Evolutionary conservation across 345 rosid genomes (phyloP), one percentile per base, ranked within the genome.

Genomic region (Boechera retrofracta): DNA sequence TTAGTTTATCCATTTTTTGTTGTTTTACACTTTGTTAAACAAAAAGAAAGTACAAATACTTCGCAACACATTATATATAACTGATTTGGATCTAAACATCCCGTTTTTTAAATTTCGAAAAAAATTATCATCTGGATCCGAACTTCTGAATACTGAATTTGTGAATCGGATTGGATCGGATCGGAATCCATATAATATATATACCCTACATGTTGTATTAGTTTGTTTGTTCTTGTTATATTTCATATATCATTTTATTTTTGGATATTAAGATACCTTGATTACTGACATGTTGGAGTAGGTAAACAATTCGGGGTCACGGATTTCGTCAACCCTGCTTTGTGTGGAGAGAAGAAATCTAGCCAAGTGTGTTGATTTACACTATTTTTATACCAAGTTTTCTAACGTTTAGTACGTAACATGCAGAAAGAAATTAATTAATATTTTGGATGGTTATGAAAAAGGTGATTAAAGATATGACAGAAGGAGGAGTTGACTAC

Each of bases 401-500:
- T 24, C 13, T 13, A 2, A 10, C 13, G 13, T 61, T 2, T 45
- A 39, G 26, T 8, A 35, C 11, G 1, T 5, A 65, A 48, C 69
- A 28, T 12, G 44, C 28, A 1, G 7, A 32, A 33, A 8, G 0
- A 31, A 41, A 41, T 1, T 2, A 42, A n/a, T 48, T 61, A 41
- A 1, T 18, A 4, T 47, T 5, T 36, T 10, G 10, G 0, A 33
- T 10, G 3, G 42, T 54, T 26, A 45, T 44, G 42, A 38, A 53
- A 44, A 29, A 88, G 96, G 89, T 88, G 15, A 87, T 88, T 7
- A 80, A 70, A 36, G 92, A 87, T 74, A 84, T 85, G 78, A 87
- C 94, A 2, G 83, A 76, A 6, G 88, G 85, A n/a, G 97, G 94
- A 42, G 93, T 86, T 28, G 96, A 92, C 65, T 92, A 87, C 33